phyloP scores from a whole-genome alignment of 768 basidiomycete genomes.

The Lactifluus pinguis region DNA sequence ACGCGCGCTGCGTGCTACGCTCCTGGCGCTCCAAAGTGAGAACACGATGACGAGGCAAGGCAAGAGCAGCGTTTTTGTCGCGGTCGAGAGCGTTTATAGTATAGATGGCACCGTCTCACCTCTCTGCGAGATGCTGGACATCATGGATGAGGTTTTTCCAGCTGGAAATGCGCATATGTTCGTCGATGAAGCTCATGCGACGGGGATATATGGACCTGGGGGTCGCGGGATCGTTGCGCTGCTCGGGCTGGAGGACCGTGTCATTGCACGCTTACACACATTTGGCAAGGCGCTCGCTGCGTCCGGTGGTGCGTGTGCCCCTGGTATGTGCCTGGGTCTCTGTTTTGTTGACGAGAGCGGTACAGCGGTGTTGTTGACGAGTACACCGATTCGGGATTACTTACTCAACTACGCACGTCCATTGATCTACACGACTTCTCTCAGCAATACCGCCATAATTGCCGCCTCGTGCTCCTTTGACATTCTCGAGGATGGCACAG shows the following conservation, averaged over 20 bases:
- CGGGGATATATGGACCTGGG: constrained; percentile 73
- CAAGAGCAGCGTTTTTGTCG: constrained; percentile 54
- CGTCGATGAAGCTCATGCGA: constrained; percentile 92
- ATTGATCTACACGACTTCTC: constrained; percentile 85
- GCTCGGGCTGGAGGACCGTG: constrained; percentile 60
- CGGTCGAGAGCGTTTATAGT: constrained; percentile 54
- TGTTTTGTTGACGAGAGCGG: neutral
- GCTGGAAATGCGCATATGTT: constrained; percentile 59
- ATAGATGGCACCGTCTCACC: constrained; percentile 95
- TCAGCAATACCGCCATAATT: constrained; percentile 67
- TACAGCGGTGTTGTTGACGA: constrained; percentile 70
- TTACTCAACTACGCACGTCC: constrained; percentile 88
- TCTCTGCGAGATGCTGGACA: constrained; percentile 51
- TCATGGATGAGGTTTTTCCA: constrained; percentile 54
- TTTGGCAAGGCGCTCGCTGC: constrained; percentile 89
- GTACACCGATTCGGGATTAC: constrained; percentile 65
- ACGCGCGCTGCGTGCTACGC: constrained; percentile 34
- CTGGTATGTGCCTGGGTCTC: neutral
- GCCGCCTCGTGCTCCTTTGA: constrained; percentile 75
- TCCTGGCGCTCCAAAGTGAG: constrained; percentile 35
- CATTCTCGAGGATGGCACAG: constrained; percentile 58
- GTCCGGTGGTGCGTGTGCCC: constrained; percentile 60
- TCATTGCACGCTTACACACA: constrained; percentile 76
- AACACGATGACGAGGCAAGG: constrained; percentile 32
- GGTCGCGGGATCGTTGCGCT: constrained; percentile 68